Evolutionary conservation across 140 eudicot genomes (phyloP).

Genomic region (Stevia rebaudiana): DNA sequence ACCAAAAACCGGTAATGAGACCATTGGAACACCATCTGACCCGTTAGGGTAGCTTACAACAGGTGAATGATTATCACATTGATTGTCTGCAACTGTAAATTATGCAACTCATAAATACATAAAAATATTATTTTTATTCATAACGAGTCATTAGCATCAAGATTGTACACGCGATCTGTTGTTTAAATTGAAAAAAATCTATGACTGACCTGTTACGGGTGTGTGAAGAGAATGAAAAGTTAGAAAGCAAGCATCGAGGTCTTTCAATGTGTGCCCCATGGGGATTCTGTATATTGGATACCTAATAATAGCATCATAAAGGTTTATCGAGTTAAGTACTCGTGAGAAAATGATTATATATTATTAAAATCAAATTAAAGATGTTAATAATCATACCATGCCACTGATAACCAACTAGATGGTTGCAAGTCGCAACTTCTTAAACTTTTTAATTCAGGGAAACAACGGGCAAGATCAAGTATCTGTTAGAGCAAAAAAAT

Average conservation of each 20-base stretch:
- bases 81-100: slow-evolving; percentile 34
- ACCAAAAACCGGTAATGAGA: slow-evolving; percentile 63
- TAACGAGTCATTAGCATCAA: not conserved
- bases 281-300: slow-evolving; percentile 90
- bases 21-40: slow-evolving; percentile 43
- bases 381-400: slow-evolving; percentile 53
- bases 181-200: not conserved
- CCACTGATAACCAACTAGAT: slow-evolving; percentile 81
- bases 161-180: not conserved
- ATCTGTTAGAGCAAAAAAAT: slow-evolving; percentile 36
- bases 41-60: slow-evolving; percentile 35
- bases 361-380: not conserved
- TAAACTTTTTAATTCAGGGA: slow-evolving; percentile 53
- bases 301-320: slow-evolving; percentile 33
- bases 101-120: not conserved
- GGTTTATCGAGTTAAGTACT: not conserved
- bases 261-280: slow-evolving; percentile 61
- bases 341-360: not conserved
- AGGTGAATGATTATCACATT: slow-evolving; percentile 39
- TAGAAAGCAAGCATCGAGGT: slow-evolving; percentile 80
- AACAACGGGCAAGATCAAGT: slow-evolving; percentile 43
- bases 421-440: slow-evolving; percentile 68
- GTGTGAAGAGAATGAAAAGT: slow-evolving; percentile 78
- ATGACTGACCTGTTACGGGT: slow-evolving; percentile 40
- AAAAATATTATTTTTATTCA: not conserved